phyloP scores from a whole-genome alignment of 148 eudicot genomes.

The Rhododendron henanense region DNA sequence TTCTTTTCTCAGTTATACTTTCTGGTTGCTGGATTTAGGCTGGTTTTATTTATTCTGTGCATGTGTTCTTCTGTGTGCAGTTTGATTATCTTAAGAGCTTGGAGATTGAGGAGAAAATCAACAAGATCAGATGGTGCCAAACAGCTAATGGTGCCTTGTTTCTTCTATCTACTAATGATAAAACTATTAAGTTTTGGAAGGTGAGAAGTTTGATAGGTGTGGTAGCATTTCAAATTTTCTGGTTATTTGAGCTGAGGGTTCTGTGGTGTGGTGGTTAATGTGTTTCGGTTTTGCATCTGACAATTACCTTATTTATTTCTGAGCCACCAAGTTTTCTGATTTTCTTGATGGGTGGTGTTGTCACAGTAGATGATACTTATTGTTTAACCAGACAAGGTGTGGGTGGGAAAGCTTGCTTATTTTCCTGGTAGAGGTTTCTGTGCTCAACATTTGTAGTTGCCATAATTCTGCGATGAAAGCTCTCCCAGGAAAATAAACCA shows the following conservation, averaged over 20 bases:
- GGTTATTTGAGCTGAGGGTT: slow-evolving; percentile 5
- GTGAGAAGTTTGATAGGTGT: slow-evolving; percentile 27
- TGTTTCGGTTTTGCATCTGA: neutral
- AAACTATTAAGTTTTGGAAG: slow-evolving; percentile 98
- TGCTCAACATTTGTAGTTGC: neutral
- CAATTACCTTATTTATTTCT: neutral
- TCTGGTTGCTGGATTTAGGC: slow-evolving; percentile 9
- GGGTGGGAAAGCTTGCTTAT: neutral
- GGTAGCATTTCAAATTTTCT: neutral
- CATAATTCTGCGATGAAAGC: neutral
- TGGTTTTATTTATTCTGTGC: slow-evolving; percentile 9
- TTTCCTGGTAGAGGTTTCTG: neutral
- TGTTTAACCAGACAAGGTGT: neutral
- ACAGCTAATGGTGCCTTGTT: slow-evolving; percentile 86
- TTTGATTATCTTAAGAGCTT: slow-evolving; percentile 98
- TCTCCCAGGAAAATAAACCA: neutral
- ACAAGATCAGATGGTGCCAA: slow-evolving; percentile 98
- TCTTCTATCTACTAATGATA: slow-evolving; percentile 94
- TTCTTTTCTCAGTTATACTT: neutral
- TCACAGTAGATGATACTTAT: neutral
- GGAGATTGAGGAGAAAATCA: slow-evolving; percentile 99
- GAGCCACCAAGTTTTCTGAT: neutral
- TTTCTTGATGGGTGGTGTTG: neutral
- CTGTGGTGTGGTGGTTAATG: neutral
- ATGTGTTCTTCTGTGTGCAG: slow-evolving; percentile 39